Evolutionary conservation across 1,139 yeast species (phyloP).

Genomic region (Candida sanyaensis): DNA sequence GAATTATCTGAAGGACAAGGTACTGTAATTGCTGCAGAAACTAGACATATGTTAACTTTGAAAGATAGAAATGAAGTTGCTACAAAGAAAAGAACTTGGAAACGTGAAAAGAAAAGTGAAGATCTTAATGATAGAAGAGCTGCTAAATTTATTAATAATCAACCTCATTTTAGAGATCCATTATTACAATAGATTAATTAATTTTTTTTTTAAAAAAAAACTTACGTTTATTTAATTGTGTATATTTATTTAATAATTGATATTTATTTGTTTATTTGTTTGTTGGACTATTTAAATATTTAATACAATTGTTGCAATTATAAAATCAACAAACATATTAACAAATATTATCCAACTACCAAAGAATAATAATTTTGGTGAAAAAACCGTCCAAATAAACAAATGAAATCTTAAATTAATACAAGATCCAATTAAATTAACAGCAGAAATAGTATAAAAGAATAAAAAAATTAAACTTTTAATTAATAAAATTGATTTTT

Average conservation of each 20-base stretch:
- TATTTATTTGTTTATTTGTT: too few species aligned
- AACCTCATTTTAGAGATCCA: slow-evolving; percentile 90
- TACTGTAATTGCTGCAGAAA: slow-evolving; percentile 90
- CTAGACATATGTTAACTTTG: slow-evolving; percentile 64
- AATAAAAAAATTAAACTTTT: slow-evolving; percentile 38
- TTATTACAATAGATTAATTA: slow-evolving; percentile 75
- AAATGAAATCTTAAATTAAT: slow-evolving; percentile 75
- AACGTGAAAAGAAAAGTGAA: slow-evolving; percentile 62
- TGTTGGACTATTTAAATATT: slow-evolving; percentile 9
- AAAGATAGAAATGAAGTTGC: slow-evolving; percentile 56
- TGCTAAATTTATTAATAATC: slow-evolving; percentile 80
- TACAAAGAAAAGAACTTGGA: slow-evolving; percentile 77
- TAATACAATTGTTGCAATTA: slow-evolving; percentile 18
- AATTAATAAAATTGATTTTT: slow-evolving; percentile 35
- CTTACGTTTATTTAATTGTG: too few species aligned
- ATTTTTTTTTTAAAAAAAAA: too few species aligned
- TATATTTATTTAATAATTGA: neutral
- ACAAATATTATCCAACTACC: slow-evolving; percentile 71
- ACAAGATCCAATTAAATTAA: slow-evolving; percentile 69
- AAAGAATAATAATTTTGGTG: slow-evolving; percentile 85
- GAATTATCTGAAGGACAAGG: slow-evolving; percentile 87
- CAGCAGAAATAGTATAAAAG: slow-evolving; percentile 63
- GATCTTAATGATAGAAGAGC: slow-evolving; percentile 78
- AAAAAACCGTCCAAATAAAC: slow-evolving; percentile 96
- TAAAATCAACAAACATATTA: slow-evolving; percentile 44